Percentiles rank a stretch among this genome's conserved stretches.
Evolutionary conservation across 129 eudicot species (phyloP).

Genomic region (Dittrichia graveolens): DNA sequence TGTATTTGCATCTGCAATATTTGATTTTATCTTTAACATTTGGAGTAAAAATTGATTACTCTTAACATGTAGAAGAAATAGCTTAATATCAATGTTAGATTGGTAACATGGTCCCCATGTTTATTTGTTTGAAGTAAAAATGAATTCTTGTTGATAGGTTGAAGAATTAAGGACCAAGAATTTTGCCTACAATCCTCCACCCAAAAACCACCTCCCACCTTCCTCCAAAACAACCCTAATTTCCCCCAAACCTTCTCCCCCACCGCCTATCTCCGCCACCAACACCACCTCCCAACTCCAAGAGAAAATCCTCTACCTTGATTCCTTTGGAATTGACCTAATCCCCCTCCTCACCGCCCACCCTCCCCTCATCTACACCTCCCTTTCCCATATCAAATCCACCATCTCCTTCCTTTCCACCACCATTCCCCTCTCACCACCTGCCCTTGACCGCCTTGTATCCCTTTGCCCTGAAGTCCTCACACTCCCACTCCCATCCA

Average conservation of each 20-base stretch:
- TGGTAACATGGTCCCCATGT: slow-evolving; percentile 1
- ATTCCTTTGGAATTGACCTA: slow-evolving; percentile 73
- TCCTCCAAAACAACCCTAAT: slow-evolving; percentile 42
- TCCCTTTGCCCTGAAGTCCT: slow-evolving; percentile 74
- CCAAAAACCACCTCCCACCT: slow-evolving; percentile 38
- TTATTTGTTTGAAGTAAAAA: too few species aligned
- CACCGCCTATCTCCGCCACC: slow-evolving; percentile 30
- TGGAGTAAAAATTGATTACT: slow-evolving; percentile 2
- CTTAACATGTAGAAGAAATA: neutral
- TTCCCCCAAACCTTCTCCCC: slow-evolving; percentile 36
- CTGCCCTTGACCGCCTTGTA: slow-evolving; percentile 62
- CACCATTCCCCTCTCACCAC: slow-evolving; percentile 57
- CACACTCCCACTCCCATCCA: slow-evolving; percentile 42
- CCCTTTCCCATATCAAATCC: slow-evolving; percentile 59
- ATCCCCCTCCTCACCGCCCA: slow-evolving; percentile 57
- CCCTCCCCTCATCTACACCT: slow-evolving; percentile 53
- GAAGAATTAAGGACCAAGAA: slow-evolving; percentile 30
- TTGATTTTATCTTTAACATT: neutral
- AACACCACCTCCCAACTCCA: slow-evolving; percentile 46
- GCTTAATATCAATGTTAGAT: neutral
- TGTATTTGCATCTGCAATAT: neutral
- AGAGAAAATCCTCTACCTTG: slow-evolving; percentile 63
- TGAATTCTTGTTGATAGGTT: neutral
- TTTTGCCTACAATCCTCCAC: slow-evolving; percentile 35
- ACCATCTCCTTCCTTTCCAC: slow-evolving; percentile 61